phyloP scores from a whole-genome alignment of 176 grass and related monocot genomes.

The Hsuehochloa calcarea region DNA sequence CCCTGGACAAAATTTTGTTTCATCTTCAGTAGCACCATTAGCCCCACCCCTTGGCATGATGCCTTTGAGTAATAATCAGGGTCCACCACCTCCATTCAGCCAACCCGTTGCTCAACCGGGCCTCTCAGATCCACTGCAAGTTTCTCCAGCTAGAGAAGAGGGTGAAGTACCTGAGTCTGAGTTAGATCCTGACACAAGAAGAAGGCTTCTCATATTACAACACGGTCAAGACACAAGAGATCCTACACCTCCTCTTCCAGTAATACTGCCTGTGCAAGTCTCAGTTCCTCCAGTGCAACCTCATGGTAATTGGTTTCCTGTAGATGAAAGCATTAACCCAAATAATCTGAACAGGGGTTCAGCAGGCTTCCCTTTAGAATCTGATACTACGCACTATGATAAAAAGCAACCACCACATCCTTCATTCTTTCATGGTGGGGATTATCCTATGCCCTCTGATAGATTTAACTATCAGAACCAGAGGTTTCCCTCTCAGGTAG shows the following conservation, averaged over 20 bases:
- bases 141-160: slow-evolving; percentile 94
- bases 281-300: slow-evolving; percentile 64
- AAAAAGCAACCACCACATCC: slow-evolving; percentile 52
- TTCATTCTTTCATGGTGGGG: slow-evolving; percentile 56
- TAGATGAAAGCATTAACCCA: slow-evolving; percentile 55
- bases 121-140: slow-evolving; percentile 65
- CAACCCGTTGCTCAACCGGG: slow-evolving; percentile 54
- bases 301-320: slow-evolving; percentile 69
- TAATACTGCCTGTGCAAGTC: slow-evolving; percentile 44
- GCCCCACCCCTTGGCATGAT: slow-evolving; percentile 38
- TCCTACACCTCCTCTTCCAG: slow-evolving; percentile 64
- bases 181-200: slow-evolving; percentile 94
- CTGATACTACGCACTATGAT: slow-evolving; percentile 50
- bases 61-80: slow-evolving; percentile 47
- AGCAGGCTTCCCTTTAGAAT: slow-evolving; percentile 54
- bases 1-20: slow-evolving; percentile 49
- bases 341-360: slow-evolving; percentile 49
- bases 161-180: slow-evolving; percentile 98
- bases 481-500: slow-evolving; percentile 75
- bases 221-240: slow-evolving; percentile 93
- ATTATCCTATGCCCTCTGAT: slow-evolving; percentile 57
- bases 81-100: slow-evolving; percentile 39
- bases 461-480: slow-evolving; percentile 62
- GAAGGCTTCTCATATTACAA: slow-evolving; percentile 96
- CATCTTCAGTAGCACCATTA: slow-evolving; percentile 50